These are phyloP conservation scores for Malania oleifera DNA, from an alignment of 164 flowering plant genomes.

Conservation along the genomic window DNA sequence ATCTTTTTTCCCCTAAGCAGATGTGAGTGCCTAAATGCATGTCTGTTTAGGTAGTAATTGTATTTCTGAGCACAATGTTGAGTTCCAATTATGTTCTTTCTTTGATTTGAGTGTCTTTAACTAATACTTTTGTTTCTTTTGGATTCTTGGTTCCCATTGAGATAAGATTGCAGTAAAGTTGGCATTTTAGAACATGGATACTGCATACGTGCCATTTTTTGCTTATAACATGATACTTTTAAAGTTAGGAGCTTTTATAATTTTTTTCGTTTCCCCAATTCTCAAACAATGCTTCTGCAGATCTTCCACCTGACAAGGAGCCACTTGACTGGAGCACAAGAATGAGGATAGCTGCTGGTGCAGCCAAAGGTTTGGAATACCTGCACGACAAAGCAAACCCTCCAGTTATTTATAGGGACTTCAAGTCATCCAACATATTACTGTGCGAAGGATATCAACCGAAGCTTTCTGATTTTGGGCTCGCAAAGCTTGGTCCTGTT, in stretches of 20 bases:
- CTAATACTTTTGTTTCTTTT: neutral
- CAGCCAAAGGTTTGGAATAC: conserved; percentile 58
- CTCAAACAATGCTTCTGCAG: conserved; percentile 21
- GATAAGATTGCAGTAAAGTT: neutral
- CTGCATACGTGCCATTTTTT: no score
- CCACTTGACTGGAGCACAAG: conserved; percentile 62
- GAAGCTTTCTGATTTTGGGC: conserved; percentile 67
- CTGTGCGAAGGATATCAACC: conserved; percentile 48
- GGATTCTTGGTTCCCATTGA: neutral
- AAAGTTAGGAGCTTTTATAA: neutral
- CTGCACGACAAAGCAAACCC: conserved; percentile 66
- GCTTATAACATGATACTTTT: neutral
- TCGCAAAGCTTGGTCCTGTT: conserved; percentile 60
- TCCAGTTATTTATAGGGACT: conserved; percentile 61
- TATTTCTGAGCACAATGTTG: no score
- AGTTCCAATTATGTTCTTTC: no score
- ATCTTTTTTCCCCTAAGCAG: no score
- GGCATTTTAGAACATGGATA: no score
- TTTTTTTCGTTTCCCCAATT: neutral
- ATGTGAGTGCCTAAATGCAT: no score
- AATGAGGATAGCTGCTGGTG: conserved; percentile 57
- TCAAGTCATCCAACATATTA: conserved; percentile 61
- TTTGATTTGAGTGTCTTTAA: no score
- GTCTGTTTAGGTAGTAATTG: no score
- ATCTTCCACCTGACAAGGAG: conserved; percentile 53